Evolutionary conservation across 176 grass and related monocot genomes (phyloP).

Genomic region (Saccharum spontaneum): DNA sequence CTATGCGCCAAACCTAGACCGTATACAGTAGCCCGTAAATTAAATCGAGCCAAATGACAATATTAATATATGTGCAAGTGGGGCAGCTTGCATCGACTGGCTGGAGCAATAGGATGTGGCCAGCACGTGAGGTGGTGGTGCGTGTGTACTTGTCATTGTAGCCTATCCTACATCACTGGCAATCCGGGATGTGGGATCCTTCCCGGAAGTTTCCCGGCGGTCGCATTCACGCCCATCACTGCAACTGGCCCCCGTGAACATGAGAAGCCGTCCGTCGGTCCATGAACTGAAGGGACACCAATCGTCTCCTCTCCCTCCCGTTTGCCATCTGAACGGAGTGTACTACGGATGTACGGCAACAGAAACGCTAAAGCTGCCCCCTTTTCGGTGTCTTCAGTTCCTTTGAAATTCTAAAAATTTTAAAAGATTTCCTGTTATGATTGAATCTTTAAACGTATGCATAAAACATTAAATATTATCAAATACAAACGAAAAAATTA

Average conservation of each 20-base stretch:
- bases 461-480: no score
- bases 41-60: background rate
- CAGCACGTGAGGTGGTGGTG: background rate
- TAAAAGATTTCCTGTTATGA: no score
- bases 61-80: background rate
- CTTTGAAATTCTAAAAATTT: no score
- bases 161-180: background rate
- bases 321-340: no score
- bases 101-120: background rate
- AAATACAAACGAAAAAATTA: no score
- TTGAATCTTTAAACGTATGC: no score
- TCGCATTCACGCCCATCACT: background rate
- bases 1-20: background rate
- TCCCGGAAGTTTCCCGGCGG: constrained; percentile 48
- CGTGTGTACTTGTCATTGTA: background rate
- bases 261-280: background rate
- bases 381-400: no score
- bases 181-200: background rate
- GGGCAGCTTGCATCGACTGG: background rate
- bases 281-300: background rate
- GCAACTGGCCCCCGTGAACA: background rate
- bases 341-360: background rate
- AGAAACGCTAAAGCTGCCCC: background rate
- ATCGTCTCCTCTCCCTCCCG: background rate
- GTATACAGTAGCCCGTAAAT: background rate